Evolutionary conservation across 163 green algal genomes (phyloP).

Genomic region (Scenedesmus sp.): DNA sequence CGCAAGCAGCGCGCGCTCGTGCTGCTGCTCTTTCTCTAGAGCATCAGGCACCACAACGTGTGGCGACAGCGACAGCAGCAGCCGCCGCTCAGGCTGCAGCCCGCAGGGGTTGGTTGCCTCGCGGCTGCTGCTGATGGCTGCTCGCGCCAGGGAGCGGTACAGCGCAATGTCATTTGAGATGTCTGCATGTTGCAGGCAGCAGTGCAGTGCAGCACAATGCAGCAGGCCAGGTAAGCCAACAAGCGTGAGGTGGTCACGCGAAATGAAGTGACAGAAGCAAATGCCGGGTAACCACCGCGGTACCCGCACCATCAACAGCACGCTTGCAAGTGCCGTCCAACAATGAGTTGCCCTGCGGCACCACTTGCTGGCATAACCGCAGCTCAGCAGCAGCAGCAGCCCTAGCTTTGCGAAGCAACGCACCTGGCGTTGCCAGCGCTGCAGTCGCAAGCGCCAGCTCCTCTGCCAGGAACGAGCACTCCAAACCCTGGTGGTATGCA

Average conservation of each 20-base stretch:
- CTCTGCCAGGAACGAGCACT: slow-evolving; percentile 86
- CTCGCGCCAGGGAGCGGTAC: slow-evolving; percentile 27
- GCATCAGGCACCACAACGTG: slow-evolving; percentile 42
- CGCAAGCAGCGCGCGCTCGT: not conserved
- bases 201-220: not conserved
- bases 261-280: too few relatives aligned
- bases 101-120: slow-evolving; percentile 11
- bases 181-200: not conserved
- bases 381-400: not conserved
- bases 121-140: slow-evolving; percentile 2
- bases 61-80: slow-evolving; percentile 49
- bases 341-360: not conserved
- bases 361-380: not conserved
- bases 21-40: slow-evolving; percentile 20
- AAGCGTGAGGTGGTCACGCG: not conserved
- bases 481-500: slow-evolving; percentile 83
- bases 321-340: not conserved
- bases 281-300: too few relatives aligned
- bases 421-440: slow-evolving; percentile 45
- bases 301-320: not conserved
- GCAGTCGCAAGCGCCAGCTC: slow-evolving; percentile 67
- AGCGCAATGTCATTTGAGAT: not conserved
- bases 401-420: not conserved
- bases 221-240: not conserved
- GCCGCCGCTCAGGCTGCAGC: not conserved